Percentiles rank a stretch among this genome's conserved stretches.
Evolutionary conservation across 1,284 basidiomycete genomes (phyloP).

Genomic region (Bondarzewia mesenterica): DNA sequence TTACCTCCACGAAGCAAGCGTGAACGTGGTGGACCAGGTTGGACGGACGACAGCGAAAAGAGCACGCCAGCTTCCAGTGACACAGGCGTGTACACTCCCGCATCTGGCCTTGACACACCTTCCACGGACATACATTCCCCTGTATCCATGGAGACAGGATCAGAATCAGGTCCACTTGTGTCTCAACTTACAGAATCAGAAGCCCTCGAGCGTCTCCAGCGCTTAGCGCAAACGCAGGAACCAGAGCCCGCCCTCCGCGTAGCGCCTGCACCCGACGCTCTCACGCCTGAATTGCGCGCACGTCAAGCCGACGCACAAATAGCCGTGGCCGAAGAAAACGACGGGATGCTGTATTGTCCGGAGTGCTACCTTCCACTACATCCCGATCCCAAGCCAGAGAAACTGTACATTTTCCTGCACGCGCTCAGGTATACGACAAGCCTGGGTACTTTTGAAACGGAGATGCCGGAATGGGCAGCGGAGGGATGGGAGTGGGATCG

Average conservation of each 20-base stretch:
- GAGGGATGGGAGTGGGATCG: constrained; percentile 56
- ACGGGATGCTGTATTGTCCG: constrained; percentile 53
- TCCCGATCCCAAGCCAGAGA: constrained; percentile 85
- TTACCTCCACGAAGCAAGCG: constrained; percentile 51
- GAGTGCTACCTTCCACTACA: constrained; percentile 88
- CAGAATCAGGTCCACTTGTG: background rate
- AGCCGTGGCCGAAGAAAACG: constrained; percentile 12
- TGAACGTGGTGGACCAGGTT: constrained; percentile 42
- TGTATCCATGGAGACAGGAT: background rate
- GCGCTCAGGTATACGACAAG: constrained; percentile 78
- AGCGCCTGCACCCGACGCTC: constrained; percentile 11
- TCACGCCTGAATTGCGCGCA: constrained; percentile 8
- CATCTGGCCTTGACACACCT: background rate
- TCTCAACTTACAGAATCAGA: constrained; percentile 14
- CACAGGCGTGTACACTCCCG: background rate
- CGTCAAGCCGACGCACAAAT: constrained; percentile 12
- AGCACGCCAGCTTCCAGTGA: constrained; percentile 1
- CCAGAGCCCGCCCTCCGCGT: constrained; percentile 4
- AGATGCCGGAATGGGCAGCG: constrained; percentile 66
- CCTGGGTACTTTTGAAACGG: constrained; percentile 66
- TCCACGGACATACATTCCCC: background rate
- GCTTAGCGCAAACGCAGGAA: background rate
- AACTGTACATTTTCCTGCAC: constrained; percentile 90
- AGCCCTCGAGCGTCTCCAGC: constrained; percentile 13
- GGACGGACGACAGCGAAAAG: constrained; percentile 4